These are phyloP conservation scores for Cladosporium sp. DNA, from an alignment of 2,329 filamentous ascomycete species.

Conservation along the genomic window DNA sequence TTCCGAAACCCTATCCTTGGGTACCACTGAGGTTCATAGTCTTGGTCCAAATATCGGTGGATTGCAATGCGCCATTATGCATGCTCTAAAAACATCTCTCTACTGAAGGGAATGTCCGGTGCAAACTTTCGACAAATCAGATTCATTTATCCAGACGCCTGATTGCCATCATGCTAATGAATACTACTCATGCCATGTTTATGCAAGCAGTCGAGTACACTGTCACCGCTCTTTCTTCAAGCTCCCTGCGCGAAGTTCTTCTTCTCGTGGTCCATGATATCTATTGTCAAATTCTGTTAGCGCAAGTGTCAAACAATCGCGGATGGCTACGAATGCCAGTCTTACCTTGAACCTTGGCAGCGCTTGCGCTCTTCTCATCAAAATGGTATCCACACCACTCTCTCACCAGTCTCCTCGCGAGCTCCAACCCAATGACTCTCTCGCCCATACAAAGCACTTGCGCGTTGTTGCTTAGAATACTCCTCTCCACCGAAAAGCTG, in stretches of 20 bases:
- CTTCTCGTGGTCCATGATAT: conserved; percentile 47
- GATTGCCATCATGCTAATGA: not conserved
- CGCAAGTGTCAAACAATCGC: not conserved
- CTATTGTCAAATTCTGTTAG: conserved; percentile 23
- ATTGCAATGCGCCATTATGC: too few relatives aligned
- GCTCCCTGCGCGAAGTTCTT: conserved; percentile 28
- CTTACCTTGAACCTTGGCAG: conserved; percentile 44
- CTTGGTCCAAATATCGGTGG: too few relatives aligned
- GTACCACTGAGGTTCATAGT: too few relatives aligned
- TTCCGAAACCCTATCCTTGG: too few relatives aligned
- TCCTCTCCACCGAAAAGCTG: conserved; percentile 75
- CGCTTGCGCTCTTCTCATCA: conserved; percentile 62
- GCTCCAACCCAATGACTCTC: conserved; percentile 74
- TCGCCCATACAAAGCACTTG: conserved; percentile 86
- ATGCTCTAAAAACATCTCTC: too few relatives aligned
- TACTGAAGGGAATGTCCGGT: too few relatives aligned
- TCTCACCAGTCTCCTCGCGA: conserved; percentile 69
- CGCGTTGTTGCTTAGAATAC: conserved; percentile 77
- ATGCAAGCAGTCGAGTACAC: not conserved
- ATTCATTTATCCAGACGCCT: not conserved
- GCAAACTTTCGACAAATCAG: too few relatives aligned
- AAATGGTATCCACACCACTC: conserved; percentile 86
- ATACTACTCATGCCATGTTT: not conserved
- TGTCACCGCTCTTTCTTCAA: not conserved
- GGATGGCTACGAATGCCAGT: too few relatives aligned